These are phyloP conservation scores for Mycosarcoma mackinlayi DNA, from an alignment of 1,284 basidiomycete species.

Conservation along the genomic window DNA sequence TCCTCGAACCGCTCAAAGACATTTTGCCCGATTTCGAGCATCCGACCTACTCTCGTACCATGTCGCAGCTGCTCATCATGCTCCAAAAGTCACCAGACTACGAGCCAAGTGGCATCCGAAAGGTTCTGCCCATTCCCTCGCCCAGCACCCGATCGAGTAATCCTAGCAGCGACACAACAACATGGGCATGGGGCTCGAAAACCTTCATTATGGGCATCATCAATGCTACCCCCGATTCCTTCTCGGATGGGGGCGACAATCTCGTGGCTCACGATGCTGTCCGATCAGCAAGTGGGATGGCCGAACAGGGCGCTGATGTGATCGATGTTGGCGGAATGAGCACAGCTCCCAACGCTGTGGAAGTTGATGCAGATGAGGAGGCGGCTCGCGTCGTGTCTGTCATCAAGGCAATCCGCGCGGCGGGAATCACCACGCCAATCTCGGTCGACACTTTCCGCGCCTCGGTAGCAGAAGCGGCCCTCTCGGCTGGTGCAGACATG, in stretches of 20 bases:
- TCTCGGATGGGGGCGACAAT: constrained; percentile 86
- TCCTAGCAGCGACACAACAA: constrained; percentile 15
- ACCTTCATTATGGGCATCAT: constrained; percentile 92
- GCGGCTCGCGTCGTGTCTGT: constrained; percentile 74
- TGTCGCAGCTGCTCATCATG: constrained; percentile 57
- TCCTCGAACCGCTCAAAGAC: constrained; percentile 85
- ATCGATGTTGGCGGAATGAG: constrained; percentile 95
- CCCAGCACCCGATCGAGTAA: constrained; percentile 17
- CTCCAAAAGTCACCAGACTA: constrained; percentile 55
- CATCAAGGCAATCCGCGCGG: constrained; percentile 65
- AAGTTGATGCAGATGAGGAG: constrained; percentile 75
- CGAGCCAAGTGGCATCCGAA: constrained; percentile 42
- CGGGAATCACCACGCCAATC: constrained; percentile 73
- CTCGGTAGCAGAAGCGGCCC: constrained; percentile 80
- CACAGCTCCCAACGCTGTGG: constrained; percentile 59
- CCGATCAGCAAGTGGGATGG: constrained; percentile 49
- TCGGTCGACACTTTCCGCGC: constrained; percentile 94
- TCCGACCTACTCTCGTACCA: constrained; percentile 56
- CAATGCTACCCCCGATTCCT: constrained; percentile 95
- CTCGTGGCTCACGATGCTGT: constrained; percentile 60
- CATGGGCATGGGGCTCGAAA: constrained; percentile 59
- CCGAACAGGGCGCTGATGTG: constrained; percentile 74
- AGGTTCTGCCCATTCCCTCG: constrained; percentile 51
- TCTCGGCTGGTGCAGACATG: constrained; percentile 86
- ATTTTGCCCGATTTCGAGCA: constrained; percentile 68